Evolutionary conservation across 345 rosid species (phyloP).

Genomic region (Garcia nutans): DNA sequence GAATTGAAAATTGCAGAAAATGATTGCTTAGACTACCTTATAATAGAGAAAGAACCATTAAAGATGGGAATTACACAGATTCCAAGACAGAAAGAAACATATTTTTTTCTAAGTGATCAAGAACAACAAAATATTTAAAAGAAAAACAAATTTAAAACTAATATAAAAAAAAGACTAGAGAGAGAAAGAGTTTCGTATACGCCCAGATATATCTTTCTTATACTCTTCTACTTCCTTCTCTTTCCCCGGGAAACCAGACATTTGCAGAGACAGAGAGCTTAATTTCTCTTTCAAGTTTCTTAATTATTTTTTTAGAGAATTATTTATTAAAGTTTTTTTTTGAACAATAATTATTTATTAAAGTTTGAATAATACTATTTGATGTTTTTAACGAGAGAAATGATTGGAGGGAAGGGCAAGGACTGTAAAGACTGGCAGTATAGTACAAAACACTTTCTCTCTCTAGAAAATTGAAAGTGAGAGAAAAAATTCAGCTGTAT

Average conservation of each 20-base stretch:
- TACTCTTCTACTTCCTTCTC: conserved; percentile 83
- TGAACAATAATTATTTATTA: neutral
- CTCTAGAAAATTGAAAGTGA: neutral
- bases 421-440: neutral
- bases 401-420: conserved; percentile 29
- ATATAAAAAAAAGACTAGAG: neutral
- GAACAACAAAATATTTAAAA: neutral
- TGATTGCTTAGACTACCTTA: no score
- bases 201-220: conserved; percentile 68
- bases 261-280: neutral
- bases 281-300: neutral
- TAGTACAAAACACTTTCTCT: neutral
- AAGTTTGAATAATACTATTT: neutral
- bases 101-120: neutral
- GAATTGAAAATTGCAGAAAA: no score
- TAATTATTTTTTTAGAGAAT: neutral
- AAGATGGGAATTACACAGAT: no score
- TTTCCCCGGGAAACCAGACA: conserved; percentile 67
- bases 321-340: no score
- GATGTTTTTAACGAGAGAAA: neutral
- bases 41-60: no score
- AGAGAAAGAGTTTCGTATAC: conserved; percentile 63
- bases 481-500: conserved; percentile 25
- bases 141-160: neutral
- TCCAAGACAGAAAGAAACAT: no score